phyloP scores from a whole-genome alignment of 1,139 yeast genomes.

The Saccharomycopsis hybrid region DNA sequence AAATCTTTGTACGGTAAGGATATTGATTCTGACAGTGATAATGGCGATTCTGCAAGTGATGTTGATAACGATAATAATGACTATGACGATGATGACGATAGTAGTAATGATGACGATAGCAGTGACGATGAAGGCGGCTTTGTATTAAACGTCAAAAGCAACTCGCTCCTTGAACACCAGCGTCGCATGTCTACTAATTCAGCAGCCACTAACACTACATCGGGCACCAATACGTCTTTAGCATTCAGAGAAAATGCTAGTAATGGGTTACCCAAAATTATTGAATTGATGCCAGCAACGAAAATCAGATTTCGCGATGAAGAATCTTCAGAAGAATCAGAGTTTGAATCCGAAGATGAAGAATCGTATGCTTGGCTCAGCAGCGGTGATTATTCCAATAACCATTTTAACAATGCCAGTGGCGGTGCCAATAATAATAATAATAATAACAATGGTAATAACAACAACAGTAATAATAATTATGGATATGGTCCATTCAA shows the following conservation, averaged over 20 bases:
- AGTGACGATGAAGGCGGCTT: conserved; percentile 64
- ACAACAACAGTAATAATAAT: conserved; percentile 23
- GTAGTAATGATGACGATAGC: conserved; percentile 31
- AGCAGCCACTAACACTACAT: neutral
- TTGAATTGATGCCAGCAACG: conserved; percentile 19
- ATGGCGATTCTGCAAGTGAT: conserved; percentile 24
- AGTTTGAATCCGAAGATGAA: conserved; percentile 19
- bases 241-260: neutral
- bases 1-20: neutral
- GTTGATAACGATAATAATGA: conserved; percentile 31
- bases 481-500: neutral
- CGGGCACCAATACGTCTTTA: too few species aligned
- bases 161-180: neutral
- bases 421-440: neutral
- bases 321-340: conserved; percentile 13
- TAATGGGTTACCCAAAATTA: conserved; percentile 10
- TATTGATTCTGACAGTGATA: conserved; percentile 27
- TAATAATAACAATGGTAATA: neutral
- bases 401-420: neutral
- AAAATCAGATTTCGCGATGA: conserved; percentile 19
- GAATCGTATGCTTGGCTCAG: conserved; percentile 15
- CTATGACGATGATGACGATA: conserved; percentile 31
- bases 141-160: conserved; percentile 49
- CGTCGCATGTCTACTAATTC: conserved; percentile 1
- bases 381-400: neutral